Conservation (phyloP, 164 flowering plant species). For the Aristolochia fimbriata region DNA sequence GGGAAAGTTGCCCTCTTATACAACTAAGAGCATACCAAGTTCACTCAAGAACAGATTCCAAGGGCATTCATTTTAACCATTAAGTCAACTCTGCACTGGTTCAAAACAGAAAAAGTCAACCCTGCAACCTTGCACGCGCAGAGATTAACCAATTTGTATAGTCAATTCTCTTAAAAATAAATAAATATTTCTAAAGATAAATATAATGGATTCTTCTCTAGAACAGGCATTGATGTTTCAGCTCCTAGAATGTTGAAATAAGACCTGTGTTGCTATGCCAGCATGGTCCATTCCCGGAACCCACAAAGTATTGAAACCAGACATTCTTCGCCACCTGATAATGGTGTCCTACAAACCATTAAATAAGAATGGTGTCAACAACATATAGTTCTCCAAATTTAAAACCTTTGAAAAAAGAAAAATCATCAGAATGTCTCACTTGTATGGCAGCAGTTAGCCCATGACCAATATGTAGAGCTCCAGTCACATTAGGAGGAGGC, state of each 20-base stretch:
- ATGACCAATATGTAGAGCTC: conserved; percentile 97
- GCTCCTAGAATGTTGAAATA: not conserved
- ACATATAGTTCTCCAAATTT: too few relatives aligned
- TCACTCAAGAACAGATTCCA: too few relatives aligned
- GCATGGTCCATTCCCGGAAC: conserved; percentile 99
- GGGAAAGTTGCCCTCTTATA: too few relatives aligned
- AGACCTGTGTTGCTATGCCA: conserved; percentile 94
- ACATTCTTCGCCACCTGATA: conserved; percentile 92
- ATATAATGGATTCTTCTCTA: not conserved
- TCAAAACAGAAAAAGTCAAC: too few relatives aligned
- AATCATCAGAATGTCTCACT: conserved; percentile 26
- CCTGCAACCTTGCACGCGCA: too few relatives aligned
- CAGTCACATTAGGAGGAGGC: conserved; percentile 99
- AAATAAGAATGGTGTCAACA: not conserved
- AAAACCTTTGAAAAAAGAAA: not conserved
- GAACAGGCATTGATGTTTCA: not conserved
- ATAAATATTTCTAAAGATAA: not conserved
- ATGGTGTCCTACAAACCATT: conserved; percentile 66
- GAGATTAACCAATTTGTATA: too few relatives aligned
- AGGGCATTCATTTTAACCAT: too few relatives aligned
- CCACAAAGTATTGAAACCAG: conserved; percentile 88
- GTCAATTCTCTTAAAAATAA: too few relatives aligned
- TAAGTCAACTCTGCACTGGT: too few relatives aligned
- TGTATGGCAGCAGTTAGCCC: conserved; percentile 88
- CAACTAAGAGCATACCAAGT: too few relatives aligned